Base-by-base conservation (phyloP, 192 early-diverging fungal genomes). In the Chytriomyces confervae region DNA sequence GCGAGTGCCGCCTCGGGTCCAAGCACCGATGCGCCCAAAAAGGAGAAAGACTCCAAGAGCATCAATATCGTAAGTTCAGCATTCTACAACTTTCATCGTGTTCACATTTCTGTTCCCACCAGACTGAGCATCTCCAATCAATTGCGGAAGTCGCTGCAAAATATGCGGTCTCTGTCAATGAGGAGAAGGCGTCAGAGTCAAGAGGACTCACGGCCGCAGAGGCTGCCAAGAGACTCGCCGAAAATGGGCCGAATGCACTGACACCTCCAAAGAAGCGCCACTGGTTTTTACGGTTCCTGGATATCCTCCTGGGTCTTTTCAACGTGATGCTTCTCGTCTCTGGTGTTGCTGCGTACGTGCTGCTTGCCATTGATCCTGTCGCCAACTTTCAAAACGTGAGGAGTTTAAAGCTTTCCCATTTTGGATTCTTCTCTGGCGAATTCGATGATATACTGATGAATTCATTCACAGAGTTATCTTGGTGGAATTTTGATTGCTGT, bases 291-390 rank as follows among this genome's bases (percentile, higher is more conserved):
- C 91, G 91, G 66, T 96, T 91, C 73, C 73, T 98, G 11, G 87
- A 94, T 72, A 92, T 91, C 77, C 80, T 98, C 45, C 74, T 84
- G 11, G 91, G 91, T 29, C 82, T 97, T 18, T 98, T 98, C 86
- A 98, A 98, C 83, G 71, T 98, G 51, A 83, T 98, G 70, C 84
- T 98, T 27, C 90, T 94, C 46, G 81, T 90, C 46, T 90, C 95
- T 18, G 96, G 95, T 81, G 79, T 94, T 65, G 87, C 93, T 36
- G 88, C 92, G 79, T 94, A 94, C 72, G 87, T 95, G 44, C 79
- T 95, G 61, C 84, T 95, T 44, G 88, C 74, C 45, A 91, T 96
- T 77, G 91, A 97, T 77, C 88, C 84, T 23, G 65, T 84, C n/a
- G 80, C 75, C 24, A 96, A 98, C 88, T 91, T 89, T 77, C 81